Base-by-base conservation (phyloP, 192 early-diverging fungal species). In the Coemansia sp. region DNA sequence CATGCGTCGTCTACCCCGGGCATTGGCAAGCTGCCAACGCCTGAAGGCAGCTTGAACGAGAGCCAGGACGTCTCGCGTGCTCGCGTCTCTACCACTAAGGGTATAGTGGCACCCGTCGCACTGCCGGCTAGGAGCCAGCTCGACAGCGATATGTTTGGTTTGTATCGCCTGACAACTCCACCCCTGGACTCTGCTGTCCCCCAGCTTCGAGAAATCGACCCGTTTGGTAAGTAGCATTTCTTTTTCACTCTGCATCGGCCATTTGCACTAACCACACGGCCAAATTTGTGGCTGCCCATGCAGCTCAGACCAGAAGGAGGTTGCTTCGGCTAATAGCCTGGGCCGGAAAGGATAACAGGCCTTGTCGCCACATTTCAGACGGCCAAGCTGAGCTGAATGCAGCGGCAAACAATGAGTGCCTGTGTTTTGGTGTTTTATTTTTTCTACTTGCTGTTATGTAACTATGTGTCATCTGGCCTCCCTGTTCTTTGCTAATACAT, bases 191-290 rank as follows among this genome's bases (percentile, higher is more conserved):
- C 37, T 25, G 56, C 20, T 11, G 35, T 55, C n/a, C 37, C 62
- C 12, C 69, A 55, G 52, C 66, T 47, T 36, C 68, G 62, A 52
- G 73, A 69, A 25, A 65, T 72, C 14, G 77, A 80, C 59, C 77
- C 77, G 53, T 80, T 80, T 48, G 77, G 77, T 80, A 80, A 75
- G 77, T 26, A 48, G 31, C 33, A 21, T 1, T 43, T 37, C 18
- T 25, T 38, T 38, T 36, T 39, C 52, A 25, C 52, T 39, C 35
- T 42, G 39, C 45, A 23, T 50, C 8, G 31, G 31, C 31, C 31
- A 18, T 50, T 50, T 50, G 48, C 20, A 38, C 18, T 45, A 20
- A 18, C n/a, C 43, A 45, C 39, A 14, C 13, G 39, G 5, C 12
- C 39, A 20, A 45, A 7, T 45, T 20, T 45, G 43, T 45, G 43